These are phyloP conservation scores for Yamadazyma songkhlaensis DNA, from an alignment of 1,139 yeast species.

Conservation along the genomic window DNA sequence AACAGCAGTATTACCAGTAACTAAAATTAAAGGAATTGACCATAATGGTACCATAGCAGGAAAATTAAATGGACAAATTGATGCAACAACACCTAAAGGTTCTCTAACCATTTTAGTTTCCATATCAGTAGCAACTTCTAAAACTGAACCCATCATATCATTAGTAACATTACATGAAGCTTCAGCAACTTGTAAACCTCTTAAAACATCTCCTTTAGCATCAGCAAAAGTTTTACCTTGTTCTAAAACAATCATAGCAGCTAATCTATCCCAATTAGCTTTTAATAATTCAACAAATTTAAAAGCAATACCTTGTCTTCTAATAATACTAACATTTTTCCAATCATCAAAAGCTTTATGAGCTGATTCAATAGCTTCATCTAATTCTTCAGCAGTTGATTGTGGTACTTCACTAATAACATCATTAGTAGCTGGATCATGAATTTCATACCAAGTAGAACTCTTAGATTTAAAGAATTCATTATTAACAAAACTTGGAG, in stretches of 20 bases:
- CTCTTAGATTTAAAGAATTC: conserved; percentile 56
- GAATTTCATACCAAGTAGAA: conserved; percentile 64
- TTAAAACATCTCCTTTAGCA: conserved; percentile 74
- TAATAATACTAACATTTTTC: conserved; percentile 58
- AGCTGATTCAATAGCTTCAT: conserved; percentile 66
- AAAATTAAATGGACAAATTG: conserved; percentile 75
- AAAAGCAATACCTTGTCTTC: conserved; percentile 75
- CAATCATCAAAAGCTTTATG: conserved; percentile 58
- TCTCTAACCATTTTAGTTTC: conserved; percentile 75
- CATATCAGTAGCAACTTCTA: conserved; percentile 75
- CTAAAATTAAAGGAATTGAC: conserved; percentile 74
- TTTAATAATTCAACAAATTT: conserved; percentile 67
- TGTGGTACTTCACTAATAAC: conserved; percentile 73
- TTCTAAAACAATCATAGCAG: conserved; percentile 69
- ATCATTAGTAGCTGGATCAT: conserved; percentile 73
- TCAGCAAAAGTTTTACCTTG: conserved; percentile 81
- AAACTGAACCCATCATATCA: conserved; percentile 61
- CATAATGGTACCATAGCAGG: conserved; percentile 88
- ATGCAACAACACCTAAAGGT: conserved; percentile 63
- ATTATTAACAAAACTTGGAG: conserved; percentile 60
- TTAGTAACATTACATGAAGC: conserved; percentile 60
- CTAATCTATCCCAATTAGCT: conserved; percentile 68
- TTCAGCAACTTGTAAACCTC: conserved; percentile 84
- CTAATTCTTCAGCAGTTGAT: conserved; percentile 64
- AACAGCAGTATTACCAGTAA: conserved; percentile 75